A percentile compares a stretch with the other conserved stretches of the same genome.
Evolutionary conservation across 306 rosid species (phyloP).

Genomic region (Cercis canadensis): DNA sequence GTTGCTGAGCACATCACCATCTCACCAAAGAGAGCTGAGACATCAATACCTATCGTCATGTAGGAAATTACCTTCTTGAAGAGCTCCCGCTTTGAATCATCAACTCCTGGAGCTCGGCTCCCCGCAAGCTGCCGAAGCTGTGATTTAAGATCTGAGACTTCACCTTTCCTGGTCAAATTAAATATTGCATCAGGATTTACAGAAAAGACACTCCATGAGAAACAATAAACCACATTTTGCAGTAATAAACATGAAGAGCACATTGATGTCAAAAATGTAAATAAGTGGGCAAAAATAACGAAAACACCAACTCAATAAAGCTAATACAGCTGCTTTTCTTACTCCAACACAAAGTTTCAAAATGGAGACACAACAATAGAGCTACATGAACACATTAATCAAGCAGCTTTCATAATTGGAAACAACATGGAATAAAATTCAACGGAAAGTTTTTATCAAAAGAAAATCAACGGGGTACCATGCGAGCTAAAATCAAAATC

Average conservation of each 20-base stretch:
- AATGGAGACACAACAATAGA: not conserved
- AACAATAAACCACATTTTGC: slow-evolving; percentile 18
- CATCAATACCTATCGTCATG: slow-evolving; percentile 96
- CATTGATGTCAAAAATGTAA: not conserved
- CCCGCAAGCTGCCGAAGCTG: slow-evolving; percentile 99
- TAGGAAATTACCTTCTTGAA: slow-evolving; percentile 97
- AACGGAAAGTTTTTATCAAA: not conserved
- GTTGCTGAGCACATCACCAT: slow-evolving; percentile 99
- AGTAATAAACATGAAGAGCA: slow-evolving; percentile 8
- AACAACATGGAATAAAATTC: slow-evolving; percentile 34
- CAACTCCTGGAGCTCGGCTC: slow-evolving; percentile 95
- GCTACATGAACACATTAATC: not conserved
- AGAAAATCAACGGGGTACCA: not conserved
- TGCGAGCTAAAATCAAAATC: slow-evolving; percentile 8
- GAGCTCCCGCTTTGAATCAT: slow-evolving; percentile 96
- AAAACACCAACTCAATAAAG: slow-evolving; percentile 41
- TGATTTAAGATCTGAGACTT: slow-evolving; percentile 87
- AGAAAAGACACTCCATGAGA: not conserved
- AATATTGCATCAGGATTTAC: slow-evolving; percentile 30
- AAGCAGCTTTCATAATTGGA: slow-evolving; percentile 7
- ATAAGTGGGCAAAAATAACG: not conserved
- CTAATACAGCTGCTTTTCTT: slow-evolving; percentile 31
- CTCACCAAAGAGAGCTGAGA: slow-evolving; percentile 92
- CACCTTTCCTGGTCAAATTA: slow-evolving; percentile 76
- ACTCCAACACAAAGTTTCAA: slow-evolving; percentile 6